A percentile compares a stretch with the other conserved stretches of the same genome.
Evolutionary conservation across 176 grass and related monocot genomes (phyloP).

Genomic region (Oryza meyeriana): DNA sequence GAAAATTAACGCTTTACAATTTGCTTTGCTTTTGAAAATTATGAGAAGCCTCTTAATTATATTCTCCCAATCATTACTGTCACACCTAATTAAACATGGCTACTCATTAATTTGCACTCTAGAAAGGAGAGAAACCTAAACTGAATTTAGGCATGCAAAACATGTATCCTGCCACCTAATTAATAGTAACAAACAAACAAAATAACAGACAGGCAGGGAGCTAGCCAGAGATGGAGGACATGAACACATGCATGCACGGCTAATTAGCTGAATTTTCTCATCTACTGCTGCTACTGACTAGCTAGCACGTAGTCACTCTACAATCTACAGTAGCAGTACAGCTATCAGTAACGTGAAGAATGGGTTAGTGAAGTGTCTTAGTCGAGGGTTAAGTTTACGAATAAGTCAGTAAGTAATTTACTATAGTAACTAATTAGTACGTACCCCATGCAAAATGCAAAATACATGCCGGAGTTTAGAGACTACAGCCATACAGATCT

Average conservation of each 20-base stretch:
- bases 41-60: background rate
- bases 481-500: too few relatives aligned
- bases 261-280: background rate
- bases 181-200: background rate
- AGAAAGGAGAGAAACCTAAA: background rate
- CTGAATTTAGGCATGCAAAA: background rate
- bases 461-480: too few relatives aligned
- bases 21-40: background rate
- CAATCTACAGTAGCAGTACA: background rate
- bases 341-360: background rate
- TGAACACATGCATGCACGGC: background rate
- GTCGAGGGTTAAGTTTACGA: background rate
- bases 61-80: background rate
- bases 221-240: background rate
- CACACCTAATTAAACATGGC: too few relatives aligned
- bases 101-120: background rate
- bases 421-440: background rate
- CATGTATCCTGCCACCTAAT: background rate
- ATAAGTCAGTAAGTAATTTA: too few relatives aligned
- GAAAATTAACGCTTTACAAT: background rate
- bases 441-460: slow-evolving; percentile 78
- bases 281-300: background rate
- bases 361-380: background rate
- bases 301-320: background rate
- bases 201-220: background rate